A percentile compares a stretch with the other conserved stretches of the same genome.
Conservation (phyloP, 371 early-diverging fungal genomes). For the Saksenaea vasiformis region DNA sequence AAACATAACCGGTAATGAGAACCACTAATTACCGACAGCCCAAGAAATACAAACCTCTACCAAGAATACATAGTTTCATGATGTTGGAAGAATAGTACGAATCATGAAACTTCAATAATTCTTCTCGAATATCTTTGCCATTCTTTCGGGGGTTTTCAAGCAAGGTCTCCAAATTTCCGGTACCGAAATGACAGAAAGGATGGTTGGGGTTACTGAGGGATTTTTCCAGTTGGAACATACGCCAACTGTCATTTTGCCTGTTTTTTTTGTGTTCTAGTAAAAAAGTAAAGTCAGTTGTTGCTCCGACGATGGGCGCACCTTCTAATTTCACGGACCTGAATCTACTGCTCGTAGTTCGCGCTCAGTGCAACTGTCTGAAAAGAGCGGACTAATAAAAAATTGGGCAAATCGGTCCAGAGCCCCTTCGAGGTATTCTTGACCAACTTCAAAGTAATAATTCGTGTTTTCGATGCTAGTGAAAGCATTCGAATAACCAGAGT, state of each 20-base stretch:
- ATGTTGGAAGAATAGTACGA: constrained; percentile 92
- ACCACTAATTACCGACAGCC: background rate
- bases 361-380: constrained; percentile 84
- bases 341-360: constrained; percentile 94
- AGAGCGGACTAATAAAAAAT: constrained; percentile 91
- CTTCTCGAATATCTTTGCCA: constrained; percentile 83
- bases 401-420: constrained; percentile 94
- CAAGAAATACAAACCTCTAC: constrained; percentile 57
- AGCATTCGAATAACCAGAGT: constrained; percentile 96
- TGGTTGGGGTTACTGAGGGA: constrained; percentile 76
- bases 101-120: constrained; percentile 85
- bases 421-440: constrained; percentile 82
- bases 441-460: constrained; percentile 95
- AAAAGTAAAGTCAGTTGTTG: background rate
- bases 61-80: constrained; percentile 92
- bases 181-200: constrained; percentile 87
- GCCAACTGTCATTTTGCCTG: constrained; percentile 83
- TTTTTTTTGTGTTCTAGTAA: constrained; percentile 88
- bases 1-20: background rate
- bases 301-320: no score
- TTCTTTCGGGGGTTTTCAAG: constrained; percentile 66
- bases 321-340: constrained; percentile 53
- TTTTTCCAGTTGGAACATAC: constrained; percentile 85
- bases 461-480: constrained; percentile 89
- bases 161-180: constrained; percentile 86